Conservation (phyloP, 495 filamentous ascomycete species). For the Lasiosphaeria hispida region DNA sequence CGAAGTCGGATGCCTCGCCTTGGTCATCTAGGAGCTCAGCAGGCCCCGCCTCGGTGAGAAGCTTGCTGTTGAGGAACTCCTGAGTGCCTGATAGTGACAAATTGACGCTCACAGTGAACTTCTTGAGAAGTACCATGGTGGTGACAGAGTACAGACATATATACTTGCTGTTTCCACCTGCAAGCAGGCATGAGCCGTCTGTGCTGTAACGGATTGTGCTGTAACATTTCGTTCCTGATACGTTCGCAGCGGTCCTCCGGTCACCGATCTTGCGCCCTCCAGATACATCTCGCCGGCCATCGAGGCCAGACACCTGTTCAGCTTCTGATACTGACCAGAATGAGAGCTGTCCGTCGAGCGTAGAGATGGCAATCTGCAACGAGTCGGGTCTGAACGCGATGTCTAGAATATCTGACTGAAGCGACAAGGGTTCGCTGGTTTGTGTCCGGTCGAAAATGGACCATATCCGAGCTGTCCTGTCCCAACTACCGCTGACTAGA, state of each 20-base stretch:
- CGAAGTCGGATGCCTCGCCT: slow-evolving; percentile 84
- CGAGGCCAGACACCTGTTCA: slow-evolving; percentile 74
- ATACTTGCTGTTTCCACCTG: slow-evolving; percentile 93
- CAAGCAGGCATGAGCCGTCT: slow-evolving; percentile 86
- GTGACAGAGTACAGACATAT: slow-evolving; percentile 92
- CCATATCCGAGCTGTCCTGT: slow-evolving; percentile 92
- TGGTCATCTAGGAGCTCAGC: slow-evolving; percentile 76
- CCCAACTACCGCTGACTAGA: slow-evolving; percentile 90
- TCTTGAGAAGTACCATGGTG: slow-evolving; percentile 86
- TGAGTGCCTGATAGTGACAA: slow-evolving; percentile 92
- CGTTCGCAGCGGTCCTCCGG: slow-evolving; percentile 85
- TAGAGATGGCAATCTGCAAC: slow-evolving; percentile 84
- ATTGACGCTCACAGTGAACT: slow-evolving; percentile 92
- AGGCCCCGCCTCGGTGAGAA: slow-evolving; percentile 88
- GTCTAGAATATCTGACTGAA: slow-evolving; percentile 84
- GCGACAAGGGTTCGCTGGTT: slow-evolving; percentile 87
- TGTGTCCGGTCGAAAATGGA: slow-evolving; percentile 90
- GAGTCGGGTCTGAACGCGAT: slow-evolving; percentile 89
- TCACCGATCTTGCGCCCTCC: slow-evolving; percentile 85
- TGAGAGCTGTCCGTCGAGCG: slow-evolving; percentile 86
- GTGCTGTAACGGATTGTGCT: slow-evolving; percentile 83
- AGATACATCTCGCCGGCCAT: slow-evolving; percentile 87
- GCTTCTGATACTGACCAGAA: slow-evolving; percentile 94
- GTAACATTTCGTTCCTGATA: slow-evolving; percentile 84
- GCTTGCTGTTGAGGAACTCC: slow-evolving; percentile 88